These are phyloP conservation scores for Colletotrichum coccodes DNA, from an alignment of 2,329 filamentous ascomycete genomes.

Conservation along the genomic window DNA sequence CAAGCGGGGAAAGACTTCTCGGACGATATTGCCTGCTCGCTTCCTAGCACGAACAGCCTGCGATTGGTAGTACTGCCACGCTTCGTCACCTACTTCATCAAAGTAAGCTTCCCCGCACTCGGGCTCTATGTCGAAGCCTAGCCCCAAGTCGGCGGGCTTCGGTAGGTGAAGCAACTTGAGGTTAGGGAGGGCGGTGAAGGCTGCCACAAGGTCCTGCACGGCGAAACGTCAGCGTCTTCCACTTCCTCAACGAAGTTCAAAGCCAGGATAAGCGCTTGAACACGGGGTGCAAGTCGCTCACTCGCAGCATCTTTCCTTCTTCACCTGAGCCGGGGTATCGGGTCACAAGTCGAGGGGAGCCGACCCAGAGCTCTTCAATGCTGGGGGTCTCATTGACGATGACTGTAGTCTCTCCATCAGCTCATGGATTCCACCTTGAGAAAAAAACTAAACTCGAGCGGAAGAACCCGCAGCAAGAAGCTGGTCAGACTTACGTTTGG, in stretches of 20 bases:
- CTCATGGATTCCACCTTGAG: too few relatives aligned
- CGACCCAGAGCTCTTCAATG: background rate
- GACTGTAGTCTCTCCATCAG: background rate
- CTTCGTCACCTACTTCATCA: background rate
- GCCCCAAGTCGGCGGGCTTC: background rate
- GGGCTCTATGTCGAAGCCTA: background rate
- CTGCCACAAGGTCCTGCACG: background rate
- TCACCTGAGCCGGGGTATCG: background rate
- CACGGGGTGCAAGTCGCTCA: too few relatives aligned
- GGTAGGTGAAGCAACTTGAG: constrained; percentile 6
- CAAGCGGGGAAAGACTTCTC: background rate
- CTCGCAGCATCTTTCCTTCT: background rate
- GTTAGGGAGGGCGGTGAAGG: background rate
- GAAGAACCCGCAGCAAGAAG: rapidly evolving
- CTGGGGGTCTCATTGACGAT: background rate
- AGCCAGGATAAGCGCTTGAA: too few relatives aligned
- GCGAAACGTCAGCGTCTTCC: background rate
- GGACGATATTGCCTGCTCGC: background rate
- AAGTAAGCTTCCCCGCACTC: background rate
- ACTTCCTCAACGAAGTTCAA: background rate
- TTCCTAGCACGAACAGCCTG: background rate
- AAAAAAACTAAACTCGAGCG: too few relatives aligned
- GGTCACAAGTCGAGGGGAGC: background rate
- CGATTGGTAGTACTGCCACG: background rate
- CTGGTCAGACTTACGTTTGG: background rate